phyloP scores from a whole-genome alignment of 1,139 yeast species.

The Martiniozyma asiatica region DNA sequence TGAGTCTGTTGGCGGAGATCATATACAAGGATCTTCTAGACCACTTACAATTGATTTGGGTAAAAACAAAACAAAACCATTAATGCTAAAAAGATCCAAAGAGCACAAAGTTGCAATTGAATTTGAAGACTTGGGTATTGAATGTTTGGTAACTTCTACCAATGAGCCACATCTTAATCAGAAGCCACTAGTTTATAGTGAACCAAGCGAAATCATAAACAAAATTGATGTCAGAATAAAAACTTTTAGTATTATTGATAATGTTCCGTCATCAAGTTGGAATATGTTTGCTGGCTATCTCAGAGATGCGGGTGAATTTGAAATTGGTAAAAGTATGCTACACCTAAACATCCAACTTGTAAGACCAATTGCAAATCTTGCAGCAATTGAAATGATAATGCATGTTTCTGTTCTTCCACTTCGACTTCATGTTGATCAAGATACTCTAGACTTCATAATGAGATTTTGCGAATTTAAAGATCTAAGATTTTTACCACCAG shows the following conservation, averaged over 20 bases:
- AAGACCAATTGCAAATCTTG: constrained; percentile 51
- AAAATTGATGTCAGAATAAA: constrained; percentile 32
- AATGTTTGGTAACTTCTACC: constrained; percentile 32
- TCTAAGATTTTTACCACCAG: constrained; percentile 42
- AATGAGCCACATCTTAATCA: constrained; percentile 28
- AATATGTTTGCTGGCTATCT: constrained; percentile 67
- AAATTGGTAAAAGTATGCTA: constrained; percentile 57
- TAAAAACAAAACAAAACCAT: constrained; percentile 23
- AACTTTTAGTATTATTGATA: constrained; percentile 59
- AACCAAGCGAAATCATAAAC: constrained; percentile 37
- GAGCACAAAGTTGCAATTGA: constrained; percentile 51
- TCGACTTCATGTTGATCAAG: constrained; percentile 83
- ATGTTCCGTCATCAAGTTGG: constrained; percentile 85
- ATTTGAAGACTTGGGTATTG: constrained; percentile 38
- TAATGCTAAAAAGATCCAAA: constrained; percentile 54
- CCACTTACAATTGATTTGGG: constrained; percentile 19
- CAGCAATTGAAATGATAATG: constrained; percentile 59
- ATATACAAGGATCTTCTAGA: background rate
- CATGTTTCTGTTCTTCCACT: constrained; percentile 54
- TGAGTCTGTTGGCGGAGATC: too few relatives aligned
- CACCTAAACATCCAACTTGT: constrained; percentile 42
- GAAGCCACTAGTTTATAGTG: constrained; percentile 17
- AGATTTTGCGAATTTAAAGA: constrained; percentile 78
- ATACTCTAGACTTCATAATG: constrained; percentile 71
- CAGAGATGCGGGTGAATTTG: constrained; percentile 58